These are phyloP conservation scores for Claviceps capensis DNA, from an alignment of 2,329 filamentous ascomycete species.

Conservation along the genomic window DNA sequence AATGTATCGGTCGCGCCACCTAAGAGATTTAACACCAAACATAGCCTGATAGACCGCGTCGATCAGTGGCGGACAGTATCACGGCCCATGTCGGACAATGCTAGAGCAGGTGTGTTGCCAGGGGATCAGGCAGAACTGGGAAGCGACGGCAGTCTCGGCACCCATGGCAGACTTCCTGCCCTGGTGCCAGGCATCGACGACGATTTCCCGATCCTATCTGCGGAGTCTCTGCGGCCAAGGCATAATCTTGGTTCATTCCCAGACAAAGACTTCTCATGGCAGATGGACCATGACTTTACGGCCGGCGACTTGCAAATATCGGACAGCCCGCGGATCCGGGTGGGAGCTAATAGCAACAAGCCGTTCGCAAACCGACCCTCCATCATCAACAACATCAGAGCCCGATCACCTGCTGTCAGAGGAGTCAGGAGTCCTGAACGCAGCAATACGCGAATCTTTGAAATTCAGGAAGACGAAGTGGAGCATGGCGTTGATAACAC, in stretches of 20 bases:
- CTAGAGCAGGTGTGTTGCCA: background rate
- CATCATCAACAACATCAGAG: conserved; percentile 16
- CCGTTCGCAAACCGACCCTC: conserved; percentile 22
- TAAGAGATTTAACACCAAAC: background rate
- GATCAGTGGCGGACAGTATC: conserved; percentile 5
- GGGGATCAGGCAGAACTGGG: conserved; percentile 12
- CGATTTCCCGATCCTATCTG: conserved; percentile 17
- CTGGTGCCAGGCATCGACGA: conserved; percentile 26
- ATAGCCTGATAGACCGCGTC: conserved; percentile 5
- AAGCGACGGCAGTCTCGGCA: conserved; percentile 17
- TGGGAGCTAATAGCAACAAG: conserved; percentile 16
- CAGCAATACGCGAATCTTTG: conserved; percentile 30
- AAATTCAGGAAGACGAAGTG: conserved; percentile 29
- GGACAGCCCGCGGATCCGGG: conserved; percentile 37
- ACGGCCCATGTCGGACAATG: background rate
- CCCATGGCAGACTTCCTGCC: conserved; percentile 21
- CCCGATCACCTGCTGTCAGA: conserved; percentile 12
- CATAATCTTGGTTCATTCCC: conserved; percentile 21
- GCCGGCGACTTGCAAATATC: conserved; percentile 41
- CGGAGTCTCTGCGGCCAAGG: conserved; percentile 13
- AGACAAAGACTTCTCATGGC: conserved; percentile 40
- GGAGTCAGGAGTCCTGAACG: conserved; percentile 15
- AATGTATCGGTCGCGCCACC: background rate
- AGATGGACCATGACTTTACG: conserved; percentile 44
- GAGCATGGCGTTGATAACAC: conserved; percentile 17